Evolutionary conservation across 306 rosid species (phyloP), one percentile per base, ranked within the genome.

Genomic region (Sicyos edulis): DNA sequence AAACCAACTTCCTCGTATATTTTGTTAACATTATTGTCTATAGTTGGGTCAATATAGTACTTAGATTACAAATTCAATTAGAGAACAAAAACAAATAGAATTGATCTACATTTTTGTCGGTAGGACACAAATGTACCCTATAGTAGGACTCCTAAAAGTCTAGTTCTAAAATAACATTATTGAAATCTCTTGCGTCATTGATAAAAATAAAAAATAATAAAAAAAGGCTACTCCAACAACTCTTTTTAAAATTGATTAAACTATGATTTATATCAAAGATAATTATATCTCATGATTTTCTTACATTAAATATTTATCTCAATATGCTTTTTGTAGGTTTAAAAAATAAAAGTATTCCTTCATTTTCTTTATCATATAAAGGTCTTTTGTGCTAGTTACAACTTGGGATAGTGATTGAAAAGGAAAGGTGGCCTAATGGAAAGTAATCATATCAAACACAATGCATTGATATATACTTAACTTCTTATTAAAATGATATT

Each of bases 161-260:
- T 34, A n/a, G 9, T 10, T 17, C 16, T 17, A 64, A 64, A 16
- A 40, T 14, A 63, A 63, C 8, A 1, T 7, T 10, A 64, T 9
- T 17, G 70, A 29, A 40, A 64, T 64, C 53, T 19, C n/a, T 17
- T 40, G 4, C 70, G 16, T 64, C 32, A 64, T 64, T 40, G 8
- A 26, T 51, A 10, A 63, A 8, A n/a, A n/a, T n/a, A n/a, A n/a
- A n/a, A n/a, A n/a, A n/a, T n/a, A n/a, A n/a, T n/a, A n/a, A 26
- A 26, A 26, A 26, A 64, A n/a, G 40, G 16, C 40, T 10, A 63
- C 29, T 40, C 68, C 70, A 63, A 63, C 70, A 10, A 40, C 70
- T 63, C 52, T 40, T 40, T 63, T 37, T 40, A n/a, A 63, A 63
- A 63, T 40, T 63, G 19, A 37, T 63, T 17, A 37, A 40, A 10